Percentiles rank a stretch among this genome's conserved stretches.
phyloP scores from a whole-genome alignment of 345 rosid species.

The Populus simonii region DNA sequence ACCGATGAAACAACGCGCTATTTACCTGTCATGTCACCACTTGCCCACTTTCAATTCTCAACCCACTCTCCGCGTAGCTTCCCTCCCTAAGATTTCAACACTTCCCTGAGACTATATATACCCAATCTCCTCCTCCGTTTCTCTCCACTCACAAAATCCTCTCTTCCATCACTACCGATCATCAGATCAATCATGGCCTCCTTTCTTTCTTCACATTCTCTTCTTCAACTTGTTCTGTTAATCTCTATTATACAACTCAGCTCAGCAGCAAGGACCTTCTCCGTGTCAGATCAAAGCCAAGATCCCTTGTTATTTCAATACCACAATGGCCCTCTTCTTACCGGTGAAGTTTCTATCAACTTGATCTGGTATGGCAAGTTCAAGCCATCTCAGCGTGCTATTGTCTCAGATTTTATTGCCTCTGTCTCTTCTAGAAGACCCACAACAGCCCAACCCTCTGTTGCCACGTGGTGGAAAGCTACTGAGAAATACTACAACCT shows the following conservation, averaged over 20 bases:
- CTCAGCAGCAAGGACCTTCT: conserved; percentile 10
- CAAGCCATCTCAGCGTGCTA: conserved; percentile 24
- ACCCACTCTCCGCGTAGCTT: not conserved
- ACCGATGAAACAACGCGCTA: not conserved
- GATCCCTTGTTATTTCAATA: conserved; percentile 14
- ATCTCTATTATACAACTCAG: not conserved
- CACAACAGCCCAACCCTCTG: conserved; percentile 10
- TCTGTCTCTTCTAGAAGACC: conserved; percentile 5
- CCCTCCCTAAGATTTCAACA: not conserved
- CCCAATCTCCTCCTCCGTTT: not conserved
- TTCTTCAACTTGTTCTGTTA: conserved; percentile 1
- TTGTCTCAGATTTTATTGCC: conserved; percentile 21
- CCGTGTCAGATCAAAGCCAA: not conserved
- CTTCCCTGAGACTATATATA: not conserved
- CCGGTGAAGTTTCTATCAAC: conserved; percentile 14
- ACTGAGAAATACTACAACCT: conserved; percentile 19
- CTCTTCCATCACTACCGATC: too few relatives aligned
- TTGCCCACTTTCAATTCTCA: not conserved
- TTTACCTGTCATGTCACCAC: not conserved
- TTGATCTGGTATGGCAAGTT: conserved; percentile 29
- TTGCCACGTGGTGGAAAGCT: conserved; percentile 20
- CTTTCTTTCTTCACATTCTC: not conserved
- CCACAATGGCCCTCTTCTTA: conserved; percentile 29
- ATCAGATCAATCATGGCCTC: conserved; percentile 9
- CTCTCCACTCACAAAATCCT: not conserved